phyloP scores from a whole-genome alignment of 164 flowering plant species.

The Dillenia turbinata region DNA sequence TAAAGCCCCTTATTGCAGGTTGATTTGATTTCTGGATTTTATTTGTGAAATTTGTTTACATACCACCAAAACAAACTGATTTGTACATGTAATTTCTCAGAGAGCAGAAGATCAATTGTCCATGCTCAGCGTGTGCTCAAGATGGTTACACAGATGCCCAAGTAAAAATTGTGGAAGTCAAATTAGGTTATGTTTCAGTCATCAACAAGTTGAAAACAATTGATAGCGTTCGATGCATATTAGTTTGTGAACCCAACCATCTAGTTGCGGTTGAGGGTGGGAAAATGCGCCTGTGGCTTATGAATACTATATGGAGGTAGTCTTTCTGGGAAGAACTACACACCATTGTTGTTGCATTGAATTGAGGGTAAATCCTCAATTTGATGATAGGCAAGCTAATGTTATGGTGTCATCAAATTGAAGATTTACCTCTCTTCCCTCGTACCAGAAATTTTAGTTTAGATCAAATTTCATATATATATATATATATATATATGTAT shows the following conservation, averaged over 20 bases:
- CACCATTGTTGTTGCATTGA: no score
- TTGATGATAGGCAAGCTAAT: no score
- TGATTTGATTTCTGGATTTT: constrained; percentile 8
- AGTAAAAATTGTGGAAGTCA: constrained; percentile 62
- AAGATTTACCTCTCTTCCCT: no score
- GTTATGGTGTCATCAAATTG: no score
- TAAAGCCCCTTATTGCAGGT: constrained; percentile 88
- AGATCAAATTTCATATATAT: no score
- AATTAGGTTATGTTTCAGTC: constrained; percentile 62
- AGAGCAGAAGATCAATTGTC: constrained; percentile 50
- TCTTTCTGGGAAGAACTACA: constrained; percentile 1
- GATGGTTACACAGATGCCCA: constrained; percentile 45
- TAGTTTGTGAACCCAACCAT: constrained; percentile 72
- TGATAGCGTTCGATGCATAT: constrained; percentile 40
- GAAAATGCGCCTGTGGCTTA: constrained; percentile 65
- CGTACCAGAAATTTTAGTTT: no score
- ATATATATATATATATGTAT: no score
- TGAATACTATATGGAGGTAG: constrained; percentile 90
- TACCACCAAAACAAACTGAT: constrained; percentile 2
- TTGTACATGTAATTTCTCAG: constrained; percentile 31
- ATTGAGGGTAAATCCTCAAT: no score
- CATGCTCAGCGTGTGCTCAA: constrained; percentile 59
- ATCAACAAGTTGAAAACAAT: constrained; percentile 42
- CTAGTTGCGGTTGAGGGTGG: constrained; percentile 79
- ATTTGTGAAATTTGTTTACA: background rate